These are phyloP conservation scores for Helotiales sp. DNA, from an alignment of 2,329 filamentous ascomycete species.

Conservation along the genomic window DNA sequence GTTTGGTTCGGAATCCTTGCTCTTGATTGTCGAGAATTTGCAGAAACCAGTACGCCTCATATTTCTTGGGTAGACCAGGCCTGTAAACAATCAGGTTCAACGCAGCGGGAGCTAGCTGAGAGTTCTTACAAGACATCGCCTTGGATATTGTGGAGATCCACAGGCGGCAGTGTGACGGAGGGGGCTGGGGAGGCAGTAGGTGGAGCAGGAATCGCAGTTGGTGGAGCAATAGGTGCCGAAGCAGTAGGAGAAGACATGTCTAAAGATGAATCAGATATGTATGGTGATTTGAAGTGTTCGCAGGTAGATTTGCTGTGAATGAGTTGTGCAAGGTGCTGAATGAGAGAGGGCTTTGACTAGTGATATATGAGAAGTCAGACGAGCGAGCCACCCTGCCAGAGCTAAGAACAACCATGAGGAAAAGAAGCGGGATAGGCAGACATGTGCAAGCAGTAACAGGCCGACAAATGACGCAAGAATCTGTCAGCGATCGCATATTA, in stretches of 20 bases:
- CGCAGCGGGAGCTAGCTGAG: not conserved
- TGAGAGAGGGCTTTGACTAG: no score
- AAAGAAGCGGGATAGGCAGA: no score
- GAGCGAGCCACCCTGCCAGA: no score
- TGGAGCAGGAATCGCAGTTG: not conserved
- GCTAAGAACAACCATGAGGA: no score
- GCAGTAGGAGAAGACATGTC: not conserved
- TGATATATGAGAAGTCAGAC: no score
- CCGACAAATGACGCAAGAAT: no score
- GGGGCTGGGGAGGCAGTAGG: not conserved
- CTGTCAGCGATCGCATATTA: no score
- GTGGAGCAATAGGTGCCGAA: not conserved
- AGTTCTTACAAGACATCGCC: not conserved
- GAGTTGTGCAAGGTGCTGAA: no score
- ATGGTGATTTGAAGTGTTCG: no score
- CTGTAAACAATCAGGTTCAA: not conserved
- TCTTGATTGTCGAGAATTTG: not conserved
- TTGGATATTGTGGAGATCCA: not conserved
- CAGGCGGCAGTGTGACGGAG: not conserved
- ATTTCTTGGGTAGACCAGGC: not conserved
- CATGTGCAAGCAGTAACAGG: no score
- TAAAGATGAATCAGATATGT: no score
- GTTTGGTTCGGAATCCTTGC: not conserved
- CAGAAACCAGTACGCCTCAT: not conserved
- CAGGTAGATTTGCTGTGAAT: no score